Evolutionary conservation across 176 grass and related monocot genomes (phyloP).

Genomic region (Triticum turgidum): DNA sequence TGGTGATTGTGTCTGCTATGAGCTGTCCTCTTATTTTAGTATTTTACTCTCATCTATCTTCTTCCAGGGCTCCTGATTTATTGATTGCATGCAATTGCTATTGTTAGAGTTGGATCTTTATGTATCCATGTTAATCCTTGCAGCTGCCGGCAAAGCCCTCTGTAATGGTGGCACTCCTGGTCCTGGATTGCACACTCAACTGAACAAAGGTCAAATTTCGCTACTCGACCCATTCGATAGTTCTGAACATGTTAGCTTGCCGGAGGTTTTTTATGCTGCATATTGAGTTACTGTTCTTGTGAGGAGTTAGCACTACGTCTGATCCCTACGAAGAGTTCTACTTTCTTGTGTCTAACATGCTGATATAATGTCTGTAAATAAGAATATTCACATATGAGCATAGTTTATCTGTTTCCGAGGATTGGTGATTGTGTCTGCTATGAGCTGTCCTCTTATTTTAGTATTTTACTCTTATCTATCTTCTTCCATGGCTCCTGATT

Average conservation of each 20-base stretch:
- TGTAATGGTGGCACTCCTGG: constrained; percentile 8
- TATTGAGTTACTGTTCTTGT: neutral
- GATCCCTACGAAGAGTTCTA: neutral
- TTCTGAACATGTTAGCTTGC: neutral
- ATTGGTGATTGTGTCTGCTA: neutral
- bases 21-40: neutral
- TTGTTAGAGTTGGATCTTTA: constrained; percentile 30
- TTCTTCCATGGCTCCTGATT: neutral
- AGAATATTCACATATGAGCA: neutral
- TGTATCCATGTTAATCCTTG: constrained; percentile 6
- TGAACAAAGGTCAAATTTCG: constrained; percentile 19
- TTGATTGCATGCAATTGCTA: constrained; percentile 1
- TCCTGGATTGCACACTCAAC: constrained; percentile 19
- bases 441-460: neutral
- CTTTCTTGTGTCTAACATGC: neutral
- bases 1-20: neutral
- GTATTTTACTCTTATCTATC: neutral
- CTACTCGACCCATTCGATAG: constrained; percentile 17
- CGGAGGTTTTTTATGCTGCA: constrained; percentile 9
- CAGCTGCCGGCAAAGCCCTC: constrained; percentile 23
- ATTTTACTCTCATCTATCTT: neutral
- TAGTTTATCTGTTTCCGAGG: constrained; percentile 16
- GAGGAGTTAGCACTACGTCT: neutral
- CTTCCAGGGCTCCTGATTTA: neutral
- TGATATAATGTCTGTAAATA: neutral